phyloP scores from a whole-genome alignment of 2,329 filamentous ascomycete species.

The Ambrosiella xylebori region DNA sequence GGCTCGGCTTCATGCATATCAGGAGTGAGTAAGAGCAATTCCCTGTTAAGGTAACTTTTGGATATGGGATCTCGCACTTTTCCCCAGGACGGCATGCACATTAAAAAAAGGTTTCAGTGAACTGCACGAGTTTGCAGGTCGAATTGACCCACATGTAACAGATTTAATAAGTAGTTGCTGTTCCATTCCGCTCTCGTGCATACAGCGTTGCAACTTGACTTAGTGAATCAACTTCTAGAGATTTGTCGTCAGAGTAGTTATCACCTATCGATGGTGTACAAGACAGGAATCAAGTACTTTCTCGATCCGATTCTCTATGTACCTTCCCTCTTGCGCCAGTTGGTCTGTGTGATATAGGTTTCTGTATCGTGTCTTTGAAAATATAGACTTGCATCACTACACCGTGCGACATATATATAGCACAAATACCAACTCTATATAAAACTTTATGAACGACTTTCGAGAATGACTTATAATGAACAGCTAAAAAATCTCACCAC shows the following conservation, averaged over 20 bases:
- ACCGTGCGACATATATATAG: background rate
- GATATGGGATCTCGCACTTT: background rate
- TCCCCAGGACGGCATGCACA: background rate
- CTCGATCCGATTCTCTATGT: background rate
- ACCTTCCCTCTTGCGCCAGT: background rate
- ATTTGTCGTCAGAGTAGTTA: background rate
- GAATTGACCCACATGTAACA: background rate
- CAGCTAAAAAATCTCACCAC: background rate
- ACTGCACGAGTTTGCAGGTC: background rate
- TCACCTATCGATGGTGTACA: background rate
- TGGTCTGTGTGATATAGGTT: no score
- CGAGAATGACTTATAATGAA: background rate
- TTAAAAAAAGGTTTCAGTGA: background rate
- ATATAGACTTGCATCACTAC: background rate
- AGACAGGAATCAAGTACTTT: background rate
- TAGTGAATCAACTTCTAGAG: background rate
- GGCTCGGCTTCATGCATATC: background rate
- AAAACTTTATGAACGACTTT: background rate
- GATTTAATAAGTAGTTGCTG: background rate
- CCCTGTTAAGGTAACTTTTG: background rate
- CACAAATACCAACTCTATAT: background rate
- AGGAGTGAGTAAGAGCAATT: background rate
- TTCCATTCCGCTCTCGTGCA: background rate
- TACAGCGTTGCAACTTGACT: background rate
- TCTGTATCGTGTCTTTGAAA: background rate